Conservation (phyloP, 2,329 filamentous ascomycete genomes). For the Exophiala lecanii-corni region DNA sequence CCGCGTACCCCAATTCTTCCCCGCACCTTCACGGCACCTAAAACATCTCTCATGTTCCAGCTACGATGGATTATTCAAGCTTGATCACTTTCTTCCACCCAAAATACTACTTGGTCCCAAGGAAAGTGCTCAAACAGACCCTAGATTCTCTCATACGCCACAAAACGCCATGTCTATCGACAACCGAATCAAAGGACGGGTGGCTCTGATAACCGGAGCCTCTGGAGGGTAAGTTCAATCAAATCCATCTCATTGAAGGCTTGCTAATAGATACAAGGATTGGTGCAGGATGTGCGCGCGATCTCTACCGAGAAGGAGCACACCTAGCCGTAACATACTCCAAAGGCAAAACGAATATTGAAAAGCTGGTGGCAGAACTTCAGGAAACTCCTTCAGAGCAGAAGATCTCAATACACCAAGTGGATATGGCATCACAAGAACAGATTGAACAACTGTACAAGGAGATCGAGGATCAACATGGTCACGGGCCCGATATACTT, state of each 20-base stretch:
- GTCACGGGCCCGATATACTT: slow-evolving; percentile 57
- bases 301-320: slow-evolving; percentile 50
- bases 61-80: too few relatives aligned
- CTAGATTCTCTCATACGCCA: too few relatives aligned
- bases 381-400: slow-evolving; percentile 18
- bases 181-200: slow-evolving; percentile 49
- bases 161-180: slow-evolving; percentile 28
- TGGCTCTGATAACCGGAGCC: slow-evolving; percentile 58
- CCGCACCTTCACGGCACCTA: too few relatives aligned
- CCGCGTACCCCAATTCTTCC: too few relatives aligned
- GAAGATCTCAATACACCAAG: slow-evolving; percentile 51
- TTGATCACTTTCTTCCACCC: too few relatives aligned
- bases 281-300: slow-evolving; percentile 53
- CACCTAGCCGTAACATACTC: slow-evolving; percentile 58
- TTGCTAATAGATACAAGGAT: slow-evolving; percentile 44
- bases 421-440: slow-evolving; percentile 53
- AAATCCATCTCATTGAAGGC: background rate
- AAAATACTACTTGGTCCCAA: too few relatives aligned
- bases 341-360: slow-evolving; percentile 45
- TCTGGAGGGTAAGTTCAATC: slow-evolving; percentile 51
- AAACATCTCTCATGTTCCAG: too few relatives aligned
- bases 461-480: slow-evolving; percentile 51
- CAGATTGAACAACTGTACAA: slow-evolving; percentile 52
- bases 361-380: slow-evolving; percentile 42
- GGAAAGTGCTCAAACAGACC: too few relatives aligned